Conservation (phyloP, 2,329 filamentous ascomycete genomes). For the Diaporthe citriasiana region DNA sequence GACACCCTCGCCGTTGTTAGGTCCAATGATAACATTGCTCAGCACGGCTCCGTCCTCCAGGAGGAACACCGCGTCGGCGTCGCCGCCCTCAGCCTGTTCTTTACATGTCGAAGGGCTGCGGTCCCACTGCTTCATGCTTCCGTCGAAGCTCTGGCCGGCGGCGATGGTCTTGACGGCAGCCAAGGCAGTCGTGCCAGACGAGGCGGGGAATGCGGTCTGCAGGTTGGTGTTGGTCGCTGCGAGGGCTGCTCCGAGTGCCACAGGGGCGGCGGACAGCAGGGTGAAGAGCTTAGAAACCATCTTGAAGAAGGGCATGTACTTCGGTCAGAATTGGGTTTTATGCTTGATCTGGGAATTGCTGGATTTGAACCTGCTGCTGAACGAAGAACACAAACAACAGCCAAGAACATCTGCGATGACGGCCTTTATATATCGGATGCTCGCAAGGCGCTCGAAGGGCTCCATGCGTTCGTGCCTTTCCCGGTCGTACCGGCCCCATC, state of each 20-base stretch:
- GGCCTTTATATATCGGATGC: background rate
- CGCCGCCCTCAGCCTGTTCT: slow-evolving; percentile 45
- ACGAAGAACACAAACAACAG: background rate
- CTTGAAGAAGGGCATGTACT: background rate
- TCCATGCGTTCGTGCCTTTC: background rate
- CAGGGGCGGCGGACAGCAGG: slow-evolving; percentile 20
- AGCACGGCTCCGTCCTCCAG: slow-evolving; percentile 63
- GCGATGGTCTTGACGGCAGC: slow-evolving; percentile 51
- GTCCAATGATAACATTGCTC: slow-evolving; percentile 65
- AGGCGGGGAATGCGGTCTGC: slow-evolving; percentile 51
- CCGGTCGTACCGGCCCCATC: background rate
- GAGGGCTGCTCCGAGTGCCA: slow-evolving; percentile 17
- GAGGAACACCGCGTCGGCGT: slow-evolving; percentile 62
- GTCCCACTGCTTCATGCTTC: slow-evolving; percentile 53
- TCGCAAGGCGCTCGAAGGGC: background rate
- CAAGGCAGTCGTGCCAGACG: slow-evolving; percentile 55
- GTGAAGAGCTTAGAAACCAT: slow-evolving; percentile 16
- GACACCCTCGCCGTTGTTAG: slow-evolving; percentile 61
- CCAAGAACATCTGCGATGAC: background rate
- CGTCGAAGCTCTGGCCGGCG: slow-evolving; percentile 54
- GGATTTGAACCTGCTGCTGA: background rate
- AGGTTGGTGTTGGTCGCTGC: slow-evolving; percentile 28
- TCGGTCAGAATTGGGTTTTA: background rate
- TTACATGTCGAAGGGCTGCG: slow-evolving; percentile 38
- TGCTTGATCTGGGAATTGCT: background rate